Conservation (phyloP, 345 rosid genomes). For the Aethionema arabicum region DNA sequence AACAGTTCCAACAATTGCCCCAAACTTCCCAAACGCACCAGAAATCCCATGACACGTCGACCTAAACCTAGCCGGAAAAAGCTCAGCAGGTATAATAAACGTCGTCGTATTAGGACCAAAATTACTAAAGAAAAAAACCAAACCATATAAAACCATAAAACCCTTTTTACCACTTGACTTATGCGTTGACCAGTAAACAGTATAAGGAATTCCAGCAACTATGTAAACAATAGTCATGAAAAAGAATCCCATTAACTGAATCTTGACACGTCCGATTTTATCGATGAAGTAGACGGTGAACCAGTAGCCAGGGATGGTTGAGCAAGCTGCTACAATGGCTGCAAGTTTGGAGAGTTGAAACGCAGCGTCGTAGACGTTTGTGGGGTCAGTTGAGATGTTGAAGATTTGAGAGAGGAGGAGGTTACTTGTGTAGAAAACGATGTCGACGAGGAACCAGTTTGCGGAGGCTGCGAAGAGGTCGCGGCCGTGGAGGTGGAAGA, state of each 20-base stretch:
- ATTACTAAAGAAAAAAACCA: slow-evolving; percentile 73
- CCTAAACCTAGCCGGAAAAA: slow-evolving; percentile 81
- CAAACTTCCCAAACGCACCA: slow-evolving; percentile 70
- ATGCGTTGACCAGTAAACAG: slow-evolving; percentile 33
- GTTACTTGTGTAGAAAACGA: slow-evolving; percentile 63
- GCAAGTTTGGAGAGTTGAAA: slow-evolving; percentile 45
- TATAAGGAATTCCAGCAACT: slow-evolving; percentile 48
- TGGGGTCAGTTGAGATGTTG: background rate
- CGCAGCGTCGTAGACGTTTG: slow-evolving; percentile 46
- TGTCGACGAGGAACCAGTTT: slow-evolving; percentile 66
- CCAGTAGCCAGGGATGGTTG: slow-evolving; percentile 75
- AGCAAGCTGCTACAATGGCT: slow-evolving; percentile 48
- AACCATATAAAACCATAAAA: slow-evolving; percentile 51
- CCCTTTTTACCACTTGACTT: slow-evolving; percentile 28
- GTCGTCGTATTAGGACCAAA: slow-evolving; percentile 87
- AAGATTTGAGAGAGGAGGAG: slow-evolving; percentile 65
- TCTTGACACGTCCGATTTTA: slow-evolving; percentile 55
- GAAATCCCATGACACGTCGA: slow-evolving; percentile 81
- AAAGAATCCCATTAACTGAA: slow-evolving; percentile 65
- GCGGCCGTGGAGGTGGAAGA: slow-evolving; percentile 61
- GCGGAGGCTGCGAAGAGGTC: slow-evolving; percentile 61
- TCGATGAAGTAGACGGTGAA: slow-evolving; percentile 65
- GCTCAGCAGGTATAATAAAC: slow-evolving; percentile 74
- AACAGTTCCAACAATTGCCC: slow-evolving; percentile 65
- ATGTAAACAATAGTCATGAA: slow-evolving; percentile 59